Conservation (phyloP, 179 eudicot species). For the Silene coronaria region DNA sequence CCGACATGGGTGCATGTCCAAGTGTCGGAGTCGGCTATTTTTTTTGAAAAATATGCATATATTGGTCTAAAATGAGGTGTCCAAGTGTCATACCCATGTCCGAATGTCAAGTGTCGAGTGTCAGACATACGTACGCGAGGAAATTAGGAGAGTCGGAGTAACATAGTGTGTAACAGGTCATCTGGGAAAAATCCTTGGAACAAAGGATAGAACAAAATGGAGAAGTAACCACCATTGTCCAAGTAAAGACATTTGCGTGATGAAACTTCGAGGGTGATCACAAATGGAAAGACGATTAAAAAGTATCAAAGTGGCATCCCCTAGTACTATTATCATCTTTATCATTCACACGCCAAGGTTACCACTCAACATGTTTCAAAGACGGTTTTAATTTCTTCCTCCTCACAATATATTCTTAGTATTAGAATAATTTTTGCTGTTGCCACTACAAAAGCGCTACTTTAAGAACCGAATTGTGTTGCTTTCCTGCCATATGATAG, state of each 20-base stretch:
- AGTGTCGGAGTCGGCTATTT: too few species aligned
- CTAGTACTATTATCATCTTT: background rate
- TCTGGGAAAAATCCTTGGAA: background rate
- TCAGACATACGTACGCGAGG: too few species aligned
- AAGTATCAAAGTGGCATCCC: background rate
- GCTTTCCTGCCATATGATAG: background rate
- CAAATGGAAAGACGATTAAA: background rate
- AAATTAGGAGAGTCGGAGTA: too few species aligned
- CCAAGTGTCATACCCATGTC: too few species aligned
- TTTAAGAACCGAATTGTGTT: background rate
- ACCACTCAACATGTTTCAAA: background rate
- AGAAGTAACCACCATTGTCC: background rate
- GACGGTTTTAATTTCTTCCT: background rate
- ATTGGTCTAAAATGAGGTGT: too few species aligned
- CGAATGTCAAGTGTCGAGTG: too few species aligned
- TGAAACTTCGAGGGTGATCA: constrained; percentile 4
- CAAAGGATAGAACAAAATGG: background rate
- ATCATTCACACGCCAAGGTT: background rate
- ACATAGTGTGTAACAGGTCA: too few species aligned
- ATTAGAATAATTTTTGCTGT: background rate
- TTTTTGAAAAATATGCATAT: too few species aligned
- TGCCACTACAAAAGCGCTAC: background rate
- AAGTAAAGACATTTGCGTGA: background rate
- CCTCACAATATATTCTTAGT: background rate
- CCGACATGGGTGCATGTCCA: too few species aligned